Conservation (phyloP, 768 basidiomycete species). For the Lactifluus subvellereus region DNA sequence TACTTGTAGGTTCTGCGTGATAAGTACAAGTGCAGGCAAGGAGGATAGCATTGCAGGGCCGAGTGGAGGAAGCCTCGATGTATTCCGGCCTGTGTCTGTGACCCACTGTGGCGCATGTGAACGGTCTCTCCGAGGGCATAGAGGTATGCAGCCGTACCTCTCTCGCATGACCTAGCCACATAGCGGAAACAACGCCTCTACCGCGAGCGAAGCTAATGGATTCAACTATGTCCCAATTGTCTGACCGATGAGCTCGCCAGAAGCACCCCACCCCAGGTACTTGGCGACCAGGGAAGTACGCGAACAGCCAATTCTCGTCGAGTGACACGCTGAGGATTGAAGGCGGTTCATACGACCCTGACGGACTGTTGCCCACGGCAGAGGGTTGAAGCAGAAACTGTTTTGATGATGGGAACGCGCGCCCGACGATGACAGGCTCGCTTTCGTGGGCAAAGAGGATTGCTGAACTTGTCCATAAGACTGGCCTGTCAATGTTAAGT, state of each 20-base stretch:
- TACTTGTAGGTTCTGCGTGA: constrained; percentile 21
- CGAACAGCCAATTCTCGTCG: constrained; percentile 60
- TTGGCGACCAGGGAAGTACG: constrained; percentile 60
- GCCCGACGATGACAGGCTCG: constrained; percentile 52
- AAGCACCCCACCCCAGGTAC: constrained; percentile 57
- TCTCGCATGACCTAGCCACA: constrained; percentile 56
- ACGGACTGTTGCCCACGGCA: constrained; percentile 40
- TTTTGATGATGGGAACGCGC: constrained; percentile 64
- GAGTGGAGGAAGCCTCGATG: constrained; percentile 22
- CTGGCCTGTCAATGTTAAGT: constrained; percentile 41
- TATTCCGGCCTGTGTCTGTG: constrained; percentile 1
- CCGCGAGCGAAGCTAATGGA: constrained; percentile 48
- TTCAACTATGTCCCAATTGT: constrained; percentile 56
- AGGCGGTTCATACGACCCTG: constrained; percentile 53
- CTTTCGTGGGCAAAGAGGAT: constrained; percentile 65
- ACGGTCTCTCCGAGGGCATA: neutral
- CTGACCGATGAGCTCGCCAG: constrained; percentile 58
- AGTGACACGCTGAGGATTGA: constrained; percentile 56
- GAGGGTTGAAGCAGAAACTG: constrained; percentile 58
- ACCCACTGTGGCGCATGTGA: constrained; percentile 17
- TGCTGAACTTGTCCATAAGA: constrained; percentile 63
- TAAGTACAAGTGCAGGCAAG: constrained; percentile 15
- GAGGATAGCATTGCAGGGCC: constrained; percentile 18
- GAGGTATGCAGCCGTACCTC: constrained; percentile 40
- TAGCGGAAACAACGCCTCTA: constrained; percentile 53